phyloP scores from a whole-genome alignment of 2,329 filamentous ascomycete genomes.

The Colletotrichum sp. region DNA sequence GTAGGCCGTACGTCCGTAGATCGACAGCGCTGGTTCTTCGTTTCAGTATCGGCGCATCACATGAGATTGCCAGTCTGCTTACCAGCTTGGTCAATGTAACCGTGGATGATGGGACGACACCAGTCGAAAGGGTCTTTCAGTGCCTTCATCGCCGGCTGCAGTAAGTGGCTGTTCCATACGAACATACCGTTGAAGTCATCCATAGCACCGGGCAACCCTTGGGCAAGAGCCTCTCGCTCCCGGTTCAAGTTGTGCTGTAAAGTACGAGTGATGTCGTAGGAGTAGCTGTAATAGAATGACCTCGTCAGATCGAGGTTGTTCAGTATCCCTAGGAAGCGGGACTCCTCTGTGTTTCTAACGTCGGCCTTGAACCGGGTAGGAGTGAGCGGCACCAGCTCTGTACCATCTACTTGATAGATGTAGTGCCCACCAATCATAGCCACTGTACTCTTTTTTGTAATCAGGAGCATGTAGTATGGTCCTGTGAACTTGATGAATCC shows the following conservation, averaged over 20 bases:
- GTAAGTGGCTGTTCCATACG: slow-evolving; percentile 92
- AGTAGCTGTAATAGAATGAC: slow-evolving; percentile 98
- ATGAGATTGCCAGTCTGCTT: neutral
- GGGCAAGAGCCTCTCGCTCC: slow-evolving; percentile 74
- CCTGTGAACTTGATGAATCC: slow-evolving; percentile 97
- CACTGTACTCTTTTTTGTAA: slow-evolving; percentile 94
- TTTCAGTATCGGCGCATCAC: neutral
- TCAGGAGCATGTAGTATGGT: slow-evolving; percentile 94
- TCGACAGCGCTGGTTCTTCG: slow-evolving; percentile 63
- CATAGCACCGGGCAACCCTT: slow-evolving; percentile 57
- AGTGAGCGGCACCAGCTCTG: slow-evolving; percentile 87
- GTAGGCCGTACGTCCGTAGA: slow-evolving; percentile 88
- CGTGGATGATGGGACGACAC: slow-evolving; percentile 95
- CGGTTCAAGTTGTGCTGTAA: slow-evolving; percentile 90
- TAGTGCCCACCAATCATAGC: slow-evolving; percentile 97
- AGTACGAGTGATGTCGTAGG: slow-evolving; percentile 92
- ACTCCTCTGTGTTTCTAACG: slow-evolving; percentile 82
- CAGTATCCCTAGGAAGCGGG: slow-evolving; percentile 85
- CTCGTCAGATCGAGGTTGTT: slow-evolving; percentile 89
- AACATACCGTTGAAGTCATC: slow-evolving; percentile 92
- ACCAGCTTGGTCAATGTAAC: slow-evolving; percentile 89
- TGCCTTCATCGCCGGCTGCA: slow-evolving; percentile 73
- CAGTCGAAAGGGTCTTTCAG: slow-evolving; percentile 89
- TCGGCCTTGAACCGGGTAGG: slow-evolving; percentile 80
- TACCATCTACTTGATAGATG: slow-evolving; percentile 93